Evolutionary conservation across 2,329 filamentous ascomycete genomes (phyloP), one percentile per base, ranked within the genome.

Genomic region (Talaromyces sp.): DNA sequence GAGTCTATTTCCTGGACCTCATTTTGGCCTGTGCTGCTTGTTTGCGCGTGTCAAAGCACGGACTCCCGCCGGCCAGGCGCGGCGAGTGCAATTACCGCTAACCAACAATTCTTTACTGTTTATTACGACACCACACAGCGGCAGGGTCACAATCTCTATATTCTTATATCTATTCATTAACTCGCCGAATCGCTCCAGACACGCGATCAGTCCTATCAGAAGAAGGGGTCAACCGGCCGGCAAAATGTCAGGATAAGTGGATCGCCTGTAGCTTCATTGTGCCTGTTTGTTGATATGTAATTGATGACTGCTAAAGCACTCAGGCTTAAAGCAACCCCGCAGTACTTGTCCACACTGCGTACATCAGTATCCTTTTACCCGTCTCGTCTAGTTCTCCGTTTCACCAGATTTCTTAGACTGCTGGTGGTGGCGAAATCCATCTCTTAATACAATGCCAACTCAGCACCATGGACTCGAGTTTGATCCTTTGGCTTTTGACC

Each of bases 41-140:
- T 42, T 28, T 35, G 55, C 18, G 54, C 2, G 35, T 31, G 40
- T 23, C 42, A 48, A 59, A 59, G 57, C 57, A 59, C 57, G 42
- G 57, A 59, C 57, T 59, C 57, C 57, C 57, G 57, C 25, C 31
- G 55, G 2, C 23, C 39, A 28, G 16, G n/a, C n/a, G n/a, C n/a
- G n/a, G n/a, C n/a, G n/a, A 21, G 31, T n/a, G 31, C 42, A 58
- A 58, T 44, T 46, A 58, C 56, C 28, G 56, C 28, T 48, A 35
- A 8, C 16, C 33, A n/a, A n/a, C n/a, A n/a, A n/a, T n/a, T n/a
- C 18, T 31, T 21, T 52, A 18, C 28, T 2, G 28, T 52, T 23
- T 48, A 21, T 48, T 25, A 25, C 44, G 23, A 21, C 21, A 25
- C 42, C 39, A 40, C 3, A 44, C 40, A 7, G 8, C 21, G 40